Evolutionary conservation across 768 basidiomycete genomes (phyloP), one percentile per base, ranked within the genome.

Genomic region (Phylloporus arenicola): DNA sequence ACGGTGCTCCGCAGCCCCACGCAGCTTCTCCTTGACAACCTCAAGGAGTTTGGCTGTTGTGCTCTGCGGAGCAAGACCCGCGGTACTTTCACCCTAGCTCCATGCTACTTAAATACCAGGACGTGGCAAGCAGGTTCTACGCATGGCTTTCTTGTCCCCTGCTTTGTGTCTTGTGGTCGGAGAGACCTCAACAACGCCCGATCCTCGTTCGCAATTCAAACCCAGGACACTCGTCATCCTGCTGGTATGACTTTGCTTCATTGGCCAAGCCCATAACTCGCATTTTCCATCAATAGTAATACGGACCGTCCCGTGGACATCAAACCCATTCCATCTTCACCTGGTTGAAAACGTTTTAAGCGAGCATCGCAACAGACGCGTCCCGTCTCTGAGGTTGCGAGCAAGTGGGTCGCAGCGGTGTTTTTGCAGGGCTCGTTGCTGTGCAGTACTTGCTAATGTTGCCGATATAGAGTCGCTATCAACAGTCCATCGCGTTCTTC

Each of bases 131-230:
- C 39, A 52, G 48, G 37, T 51, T 30, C 43, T 47, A 45, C 47
- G 55, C 57, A 54, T 57, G 62, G 59, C 52, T 57, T 56, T 53
- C 62, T 50, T 25, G 57, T 61, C 54, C 48, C 55, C 43, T 52
- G 55, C 61, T 58, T 55, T 54, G 52, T 59, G 55, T 55, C 43
- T 47, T 54, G 53, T 61, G 53, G 51, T 45, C 39, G 56, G 54
- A 53, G 48, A 56, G 48, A 56, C 46, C 44, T 48, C 64, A 45
- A 54, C 61, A 58, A 63, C 46, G 54, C 55, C 62, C 52, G 53
- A 52, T 51, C 64, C 61, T 68, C 60, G 46, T 64, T 57, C 63
- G 58, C 54, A 53, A 57, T 63, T 54, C 64, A 62, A 63, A 55
- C 54, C 57, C 64, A 59, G 54, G 54, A 52, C 54, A 47, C 10